A percentile compares a stretch with the other conserved stretches of the same genome.
Conservation (phyloP, 2,329 filamentous ascomycete species). For the Trichoderma pleuroti region DNA sequence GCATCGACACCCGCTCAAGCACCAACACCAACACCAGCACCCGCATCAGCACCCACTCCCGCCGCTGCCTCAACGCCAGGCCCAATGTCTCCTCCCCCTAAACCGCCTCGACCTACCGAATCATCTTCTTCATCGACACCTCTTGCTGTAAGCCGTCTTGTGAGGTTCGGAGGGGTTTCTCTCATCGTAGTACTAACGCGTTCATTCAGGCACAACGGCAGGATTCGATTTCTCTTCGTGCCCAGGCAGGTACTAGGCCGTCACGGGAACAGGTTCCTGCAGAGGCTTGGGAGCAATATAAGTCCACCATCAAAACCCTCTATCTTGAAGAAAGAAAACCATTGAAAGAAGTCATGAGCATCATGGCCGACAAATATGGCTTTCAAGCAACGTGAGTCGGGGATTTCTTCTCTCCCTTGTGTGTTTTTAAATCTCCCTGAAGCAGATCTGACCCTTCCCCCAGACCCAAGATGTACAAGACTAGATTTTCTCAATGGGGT, state of each 20-base stretch:
- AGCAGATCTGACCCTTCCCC: slow-evolving; percentile 20
- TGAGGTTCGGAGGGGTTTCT: not conserved
- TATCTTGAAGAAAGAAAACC: slow-evolving; percentile 50
- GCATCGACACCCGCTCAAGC: slow-evolving; percentile 19
- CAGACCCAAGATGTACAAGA: slow-evolving; percentile 55
- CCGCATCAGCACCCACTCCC: not conserved
- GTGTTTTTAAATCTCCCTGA: not conserved
- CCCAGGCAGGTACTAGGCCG: slow-evolving; percentile 34
- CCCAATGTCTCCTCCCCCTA: slow-evolving; percentile 23
- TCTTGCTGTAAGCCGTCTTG: slow-evolving; percentile 25
- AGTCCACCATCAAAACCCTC: slow-evolving; percentile 42
- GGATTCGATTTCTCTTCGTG: slow-evolving; percentile 29
- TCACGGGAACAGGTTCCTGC: slow-evolving; percentile 44
- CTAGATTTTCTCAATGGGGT: slow-evolving; percentile 53
- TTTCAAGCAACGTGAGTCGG: slow-evolving; percentile 48
- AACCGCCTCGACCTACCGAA: slow-evolving; percentile 29
- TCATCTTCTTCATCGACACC: slow-evolving; percentile 25
- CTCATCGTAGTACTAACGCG: not conserved
- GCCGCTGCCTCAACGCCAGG: not conserved
- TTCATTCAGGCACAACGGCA: slow-evolving; percentile 28
- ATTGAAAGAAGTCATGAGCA: slow-evolving; percentile 50
- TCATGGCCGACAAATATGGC: slow-evolving; percentile 47
- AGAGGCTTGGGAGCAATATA: slow-evolving; percentile 47
- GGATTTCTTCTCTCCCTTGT: not conserved
- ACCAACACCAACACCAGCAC: slow-evolving; percentile 21